A percentile compares a stretch with the other conserved stretches of the same genome.
These are phyloP conservation scores for Pseudonitzschia delicatissima DNA, from an alignment of 108 stramenopile species.

Conservation along the genomic window DNA sequence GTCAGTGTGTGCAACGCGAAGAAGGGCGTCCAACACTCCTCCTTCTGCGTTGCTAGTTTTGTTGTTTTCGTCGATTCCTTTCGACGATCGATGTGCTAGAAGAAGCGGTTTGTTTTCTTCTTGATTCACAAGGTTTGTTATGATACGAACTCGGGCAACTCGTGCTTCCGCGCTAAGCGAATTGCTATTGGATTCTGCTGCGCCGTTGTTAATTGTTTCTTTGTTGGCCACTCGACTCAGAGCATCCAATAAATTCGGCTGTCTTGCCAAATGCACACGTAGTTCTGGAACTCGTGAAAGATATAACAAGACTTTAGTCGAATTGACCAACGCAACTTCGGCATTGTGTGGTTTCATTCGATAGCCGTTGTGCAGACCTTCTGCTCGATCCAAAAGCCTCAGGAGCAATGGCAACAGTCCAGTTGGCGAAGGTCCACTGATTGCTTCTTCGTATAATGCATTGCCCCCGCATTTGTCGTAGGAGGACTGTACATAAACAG, in stretches of 20 bases:
- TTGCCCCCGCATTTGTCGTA: constrained; percentile 52
- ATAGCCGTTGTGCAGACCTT: constrained; percentile 25
- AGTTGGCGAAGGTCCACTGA: constrained; percentile 1
- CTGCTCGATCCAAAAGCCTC: constrained; percentile 55
- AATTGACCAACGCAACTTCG: constrained; percentile 56
- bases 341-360: constrained; percentile 19
- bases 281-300: constrained; percentile 63
- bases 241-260: constrained; percentile 56
- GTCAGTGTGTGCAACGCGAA: constrained; percentile 69
- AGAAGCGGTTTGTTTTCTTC: constrained; percentile 72
- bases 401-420: constrained; percentile 57
- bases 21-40: constrained; percentile 50
- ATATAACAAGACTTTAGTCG: constrained; percentile 60
- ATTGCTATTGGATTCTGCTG: not conserved
- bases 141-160: constrained; percentile 54
- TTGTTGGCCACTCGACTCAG: constrained; percentile 44
- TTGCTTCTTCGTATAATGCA: not conserved
- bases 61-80: not conserved
- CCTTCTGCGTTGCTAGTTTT: constrained; percentile 1
- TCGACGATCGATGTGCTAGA: constrained; percentile 14
- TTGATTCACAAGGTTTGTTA: constrained; percentile 75
- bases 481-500: constrained; percentile 45
- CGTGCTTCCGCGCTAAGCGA: constrained; percentile 57
- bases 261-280: constrained; percentile 43
- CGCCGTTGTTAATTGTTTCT: not conserved